Percentiles rank a stretch among this genome's conserved stretches.
Evolutionary conservation across 345 rosid species (phyloP).

Genomic region (Eucalyptus urophylla): DNA sequence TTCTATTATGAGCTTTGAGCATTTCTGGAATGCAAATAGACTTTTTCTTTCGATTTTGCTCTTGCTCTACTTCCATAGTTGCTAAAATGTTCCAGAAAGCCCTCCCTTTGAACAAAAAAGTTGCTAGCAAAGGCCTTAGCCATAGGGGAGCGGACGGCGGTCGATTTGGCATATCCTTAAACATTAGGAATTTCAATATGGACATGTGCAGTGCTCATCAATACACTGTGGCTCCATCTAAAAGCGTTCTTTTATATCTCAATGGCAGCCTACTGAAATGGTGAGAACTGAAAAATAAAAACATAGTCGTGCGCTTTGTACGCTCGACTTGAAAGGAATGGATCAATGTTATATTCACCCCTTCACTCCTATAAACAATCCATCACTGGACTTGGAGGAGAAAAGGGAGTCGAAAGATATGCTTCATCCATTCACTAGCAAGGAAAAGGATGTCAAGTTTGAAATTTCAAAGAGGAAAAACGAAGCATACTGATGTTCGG

Average conservation of each 20-base stretch:
- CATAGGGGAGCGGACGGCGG: no score
- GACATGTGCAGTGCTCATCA: rapidly evolving
- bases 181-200: neutral
- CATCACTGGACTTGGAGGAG: rapidly evolving
- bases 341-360: neutral
- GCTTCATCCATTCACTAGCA: rapidly evolving
- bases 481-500: rapidly evolving
- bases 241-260: neutral
- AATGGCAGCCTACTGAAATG: neutral
- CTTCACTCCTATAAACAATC: rapidly evolving
- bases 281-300: neutral
- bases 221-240: neutral
- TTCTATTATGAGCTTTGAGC: no score
- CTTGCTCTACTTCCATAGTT: no score
- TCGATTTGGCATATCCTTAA: neutral
- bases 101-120: no score
- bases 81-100: no score
- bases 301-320: neutral
- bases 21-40: no score
- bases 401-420: neutral
- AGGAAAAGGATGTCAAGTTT: neutral
- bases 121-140: no score
- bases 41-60: no score
- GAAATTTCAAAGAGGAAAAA: neutral
- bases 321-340: neutral